These are phyloP conservation scores for Dothideomycetes sp. DNA, from an alignment of 2,329 filamentous ascomycete genomes.

Conservation along the genomic window DNA sequence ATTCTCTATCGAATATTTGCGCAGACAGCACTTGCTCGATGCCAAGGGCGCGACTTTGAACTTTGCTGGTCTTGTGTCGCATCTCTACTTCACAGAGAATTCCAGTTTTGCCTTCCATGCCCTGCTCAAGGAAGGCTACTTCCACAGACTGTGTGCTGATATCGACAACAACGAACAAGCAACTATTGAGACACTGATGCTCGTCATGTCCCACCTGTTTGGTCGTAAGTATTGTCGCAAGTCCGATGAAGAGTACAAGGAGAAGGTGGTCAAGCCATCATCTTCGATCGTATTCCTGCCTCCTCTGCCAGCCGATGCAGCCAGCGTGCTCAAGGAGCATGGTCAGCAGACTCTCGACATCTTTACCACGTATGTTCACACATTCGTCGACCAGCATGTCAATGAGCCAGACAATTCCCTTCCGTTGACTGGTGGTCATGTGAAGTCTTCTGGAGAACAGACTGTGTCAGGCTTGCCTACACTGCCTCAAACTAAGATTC, in stretches of 20 bases:
- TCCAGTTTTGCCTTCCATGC: constrained; percentile 69
- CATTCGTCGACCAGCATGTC: constrained; percentile 58
- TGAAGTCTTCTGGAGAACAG: constrained; percentile 27
- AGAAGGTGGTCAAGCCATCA: constrained; percentile 45
- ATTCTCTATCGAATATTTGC: constrained; percentile 73
- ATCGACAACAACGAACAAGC: constrained; percentile 42
- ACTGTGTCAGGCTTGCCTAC: background rate
- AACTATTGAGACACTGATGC: constrained; percentile 52
- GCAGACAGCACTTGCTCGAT: constrained; percentile 58
- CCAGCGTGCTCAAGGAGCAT: constrained; percentile 48
- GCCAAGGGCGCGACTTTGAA: constrained; percentile 56
- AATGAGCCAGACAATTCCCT: constrained; percentile 44
- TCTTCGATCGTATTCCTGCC: constrained; percentile 59
- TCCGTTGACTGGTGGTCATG: constrained; percentile 48
- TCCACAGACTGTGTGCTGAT: constrained; percentile 53
- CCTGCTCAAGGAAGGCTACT: constrained; percentile 61
- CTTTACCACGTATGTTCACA: constrained; percentile 60
- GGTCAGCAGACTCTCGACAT: constrained; percentile 57
- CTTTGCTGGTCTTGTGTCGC: constrained; percentile 60
- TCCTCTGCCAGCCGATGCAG: constrained; percentile 49
- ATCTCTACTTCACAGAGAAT: constrained; percentile 70
- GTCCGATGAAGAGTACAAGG: constrained; percentile 39
- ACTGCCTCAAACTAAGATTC: constrained; percentile 39
- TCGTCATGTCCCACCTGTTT: constrained; percentile 64
- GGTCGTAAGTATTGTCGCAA: constrained; percentile 46